Evolutionary conservation across 2,329 filamentous ascomycete species (phyloP).

Genomic region (Paecilomyces dactylethromorphus): DNA sequence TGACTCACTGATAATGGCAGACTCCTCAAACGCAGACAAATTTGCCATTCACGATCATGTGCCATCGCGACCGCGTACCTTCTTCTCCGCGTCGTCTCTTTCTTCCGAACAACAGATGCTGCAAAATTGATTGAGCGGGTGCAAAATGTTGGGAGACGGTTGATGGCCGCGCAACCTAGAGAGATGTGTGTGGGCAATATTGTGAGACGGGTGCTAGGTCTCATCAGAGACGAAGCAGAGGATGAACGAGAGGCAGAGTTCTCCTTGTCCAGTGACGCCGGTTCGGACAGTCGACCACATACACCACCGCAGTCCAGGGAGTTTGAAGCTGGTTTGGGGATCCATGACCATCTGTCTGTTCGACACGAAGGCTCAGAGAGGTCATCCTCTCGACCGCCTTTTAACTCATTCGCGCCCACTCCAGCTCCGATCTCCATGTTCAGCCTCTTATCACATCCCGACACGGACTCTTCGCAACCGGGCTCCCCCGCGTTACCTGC

Average conservation of each 20-base stretch:
- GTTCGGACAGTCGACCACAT: constrained; percentile 46
- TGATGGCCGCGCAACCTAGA: constrained; percentile 77
- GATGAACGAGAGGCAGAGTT: constrained; percentile 66
- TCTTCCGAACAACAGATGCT: constrained; percentile 70
- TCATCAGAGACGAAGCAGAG: constrained; percentile 86
- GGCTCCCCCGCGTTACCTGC: constrained; percentile 25
- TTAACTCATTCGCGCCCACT: constrained; percentile 55
- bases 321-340: constrained; percentile 8
- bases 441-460: constrained; percentile 70
- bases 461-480: constrained; percentile 37
- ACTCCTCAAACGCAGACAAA: constrained; percentile 84
- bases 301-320: constrained; percentile 19
- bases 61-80: constrained; percentile 87
- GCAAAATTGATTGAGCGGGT: constrained; percentile 74
- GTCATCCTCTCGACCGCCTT: constrained; percentile 48
- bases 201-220: constrained; percentile 77
- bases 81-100: constrained; percentile 77
- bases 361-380: constrained; percentile 26
- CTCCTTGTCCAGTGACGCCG: constrained; percentile 52
- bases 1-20: constrained; percentile 39
- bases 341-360: constrained; percentile 17
- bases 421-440: constrained; percentile 68
- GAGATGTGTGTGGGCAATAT: constrained; percentile 95
- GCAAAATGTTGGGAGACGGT: constrained; percentile 66
- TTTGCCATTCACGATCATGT: constrained; percentile 78